These are phyloP conservation scores for Metarhizium robertsii DNA, from an alignment of 2,329 filamentous ascomycete genomes.

Conservation along the genomic window DNA sequence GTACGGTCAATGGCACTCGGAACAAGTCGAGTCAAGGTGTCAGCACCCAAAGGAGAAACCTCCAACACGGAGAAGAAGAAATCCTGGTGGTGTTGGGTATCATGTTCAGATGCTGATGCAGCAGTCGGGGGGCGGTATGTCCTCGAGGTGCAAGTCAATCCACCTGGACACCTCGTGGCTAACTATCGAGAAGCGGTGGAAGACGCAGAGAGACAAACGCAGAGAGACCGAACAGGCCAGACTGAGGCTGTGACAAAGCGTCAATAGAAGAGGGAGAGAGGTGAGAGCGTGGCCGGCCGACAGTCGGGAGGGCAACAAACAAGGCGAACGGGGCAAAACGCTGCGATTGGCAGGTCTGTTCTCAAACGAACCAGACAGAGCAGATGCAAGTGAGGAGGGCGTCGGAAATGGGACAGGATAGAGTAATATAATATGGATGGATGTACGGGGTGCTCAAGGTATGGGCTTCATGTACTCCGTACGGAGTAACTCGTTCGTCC, in stretches of 20 bases:
- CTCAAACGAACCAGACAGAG: neutral
- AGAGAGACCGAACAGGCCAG: neutral
- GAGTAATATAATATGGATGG: neutral
- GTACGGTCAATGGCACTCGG: neutral
- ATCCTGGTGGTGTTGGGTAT: slow-evolving; percentile 26
- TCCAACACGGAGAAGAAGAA: slow-evolving; percentile 30
- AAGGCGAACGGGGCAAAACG: neutral
- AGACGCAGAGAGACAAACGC: no score
- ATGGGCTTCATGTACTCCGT: neutral
- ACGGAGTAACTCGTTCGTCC: neutral
- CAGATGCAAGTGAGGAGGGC: neutral
- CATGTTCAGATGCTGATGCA: slow-evolving; percentile 25
- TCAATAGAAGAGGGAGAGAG: neutral
- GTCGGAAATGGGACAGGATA: neutral
- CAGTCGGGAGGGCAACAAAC: neutral
- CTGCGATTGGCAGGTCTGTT: slow-evolving; percentile 6
- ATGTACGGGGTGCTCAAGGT: neutral
- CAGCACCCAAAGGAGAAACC: slow-evolving; percentile 28
- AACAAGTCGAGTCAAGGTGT: slow-evolving; percentile 24
- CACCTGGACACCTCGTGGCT: slow-evolving; percentile 1
- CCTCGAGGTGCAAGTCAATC: slow-evolving; percentile 4
- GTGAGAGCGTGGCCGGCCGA: neutral
- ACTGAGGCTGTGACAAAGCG: neutral
- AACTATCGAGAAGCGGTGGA: neutral
- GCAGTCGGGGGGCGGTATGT: slow-evolving; percentile 1